phyloP scores from a whole-genome alignment of 2,329 filamentous ascomycete species.

The Onygenales sp. region DNA sequence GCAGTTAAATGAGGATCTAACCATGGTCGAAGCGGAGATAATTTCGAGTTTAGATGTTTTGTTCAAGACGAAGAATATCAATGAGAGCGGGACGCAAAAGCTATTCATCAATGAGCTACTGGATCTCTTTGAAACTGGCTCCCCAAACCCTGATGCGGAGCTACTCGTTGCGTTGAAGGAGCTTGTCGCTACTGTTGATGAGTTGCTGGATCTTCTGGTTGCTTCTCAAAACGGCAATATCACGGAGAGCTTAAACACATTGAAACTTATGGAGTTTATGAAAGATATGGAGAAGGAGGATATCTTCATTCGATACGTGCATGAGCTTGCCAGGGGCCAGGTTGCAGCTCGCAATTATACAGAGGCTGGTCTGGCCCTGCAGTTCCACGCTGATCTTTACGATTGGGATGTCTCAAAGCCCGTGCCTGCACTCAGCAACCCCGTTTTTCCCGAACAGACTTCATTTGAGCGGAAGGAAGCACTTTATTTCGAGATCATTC shows the following conservation, averaged over 20 bases:
- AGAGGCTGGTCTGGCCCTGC: conserved; percentile 79
- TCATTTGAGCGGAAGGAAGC: conserved; percentile 88
- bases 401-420: conserved; percentile 71
- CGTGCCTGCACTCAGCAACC: conserved; percentile 59
- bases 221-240: conserved; percentile 69
- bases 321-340: conserved; percentile 76
- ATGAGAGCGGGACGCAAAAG: conserved; percentile 83
- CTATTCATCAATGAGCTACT: conserved; percentile 82
- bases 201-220: conserved; percentile 81
- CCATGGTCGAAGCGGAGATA: conserved; percentile 88
- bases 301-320: conserved; percentile 91
- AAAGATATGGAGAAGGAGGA: conserved; percentile 96
- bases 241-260: conserved; percentile 77
- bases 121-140: conserved; percentile 65
- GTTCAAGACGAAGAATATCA: conserved; percentile 81
- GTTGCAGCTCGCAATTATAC: conserved; percentile 65
- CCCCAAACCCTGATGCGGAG: conserved; percentile 39
- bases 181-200: conserved; percentile 75
- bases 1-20: conserved; percentile 86
- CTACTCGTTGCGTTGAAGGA: conserved; percentile 68
- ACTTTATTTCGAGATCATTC: conserved; percentile 90
- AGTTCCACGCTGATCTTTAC: conserved; percentile 85
- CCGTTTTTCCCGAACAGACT: conserved; percentile 70
- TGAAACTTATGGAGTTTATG: conserved; percentile 90
- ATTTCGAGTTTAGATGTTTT: conserved; percentile 86